Percentiles rank a stretch among this genome's conserved stretches.
phyloP scores from a whole-genome alignment of 208 protist species.

The Wallacemonas collosoma region DNA sequence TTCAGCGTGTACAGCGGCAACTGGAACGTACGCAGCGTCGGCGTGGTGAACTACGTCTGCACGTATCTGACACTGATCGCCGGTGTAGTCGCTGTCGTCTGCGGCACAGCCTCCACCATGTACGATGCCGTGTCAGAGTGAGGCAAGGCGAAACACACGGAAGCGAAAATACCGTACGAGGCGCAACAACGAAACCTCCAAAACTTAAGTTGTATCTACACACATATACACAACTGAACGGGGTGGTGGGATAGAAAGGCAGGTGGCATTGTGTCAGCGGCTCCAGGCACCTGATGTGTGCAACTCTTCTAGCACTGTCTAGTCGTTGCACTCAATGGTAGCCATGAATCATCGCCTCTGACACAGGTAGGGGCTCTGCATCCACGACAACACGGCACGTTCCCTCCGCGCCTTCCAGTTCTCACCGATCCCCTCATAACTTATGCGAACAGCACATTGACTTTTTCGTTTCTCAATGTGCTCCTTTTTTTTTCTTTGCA shows the following conservation, averaged over 20 bases:
- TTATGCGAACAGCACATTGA: background rate
- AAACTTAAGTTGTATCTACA: constrained; percentile 4
- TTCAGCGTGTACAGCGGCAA: constrained; percentile 55
- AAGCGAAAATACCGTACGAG: constrained; percentile 6
- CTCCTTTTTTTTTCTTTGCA: constrained; percentile 15
- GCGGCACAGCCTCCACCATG: constrained; percentile 55
- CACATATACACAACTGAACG: no score
- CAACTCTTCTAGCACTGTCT: no score
- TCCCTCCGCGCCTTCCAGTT: no score
- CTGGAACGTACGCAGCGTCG: constrained; percentile 38
- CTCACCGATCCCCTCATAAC: no score
- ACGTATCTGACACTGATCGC: constrained; percentile 50
- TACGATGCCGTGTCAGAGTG: constrained; percentile 28
- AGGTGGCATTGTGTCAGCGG: no score
- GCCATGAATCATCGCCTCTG: no score
- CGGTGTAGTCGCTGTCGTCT: constrained; percentile 61
- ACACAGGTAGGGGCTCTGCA: no score
- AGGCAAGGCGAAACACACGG: background rate
- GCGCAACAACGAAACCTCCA: background rate
- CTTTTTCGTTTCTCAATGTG: background rate
- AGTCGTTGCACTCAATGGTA: no score
- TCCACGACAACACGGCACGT: no score
- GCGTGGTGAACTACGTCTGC: constrained; percentile 39
- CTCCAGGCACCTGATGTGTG: no score
- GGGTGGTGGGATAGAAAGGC: no score